Percentiles rank a stretch among this genome's conserved stretches.
These are phyloP conservation scores for Termitomyces bulborhizus DNA, from an alignment of 768 basidiomycete genomes.

Conservation along the genomic window DNA sequence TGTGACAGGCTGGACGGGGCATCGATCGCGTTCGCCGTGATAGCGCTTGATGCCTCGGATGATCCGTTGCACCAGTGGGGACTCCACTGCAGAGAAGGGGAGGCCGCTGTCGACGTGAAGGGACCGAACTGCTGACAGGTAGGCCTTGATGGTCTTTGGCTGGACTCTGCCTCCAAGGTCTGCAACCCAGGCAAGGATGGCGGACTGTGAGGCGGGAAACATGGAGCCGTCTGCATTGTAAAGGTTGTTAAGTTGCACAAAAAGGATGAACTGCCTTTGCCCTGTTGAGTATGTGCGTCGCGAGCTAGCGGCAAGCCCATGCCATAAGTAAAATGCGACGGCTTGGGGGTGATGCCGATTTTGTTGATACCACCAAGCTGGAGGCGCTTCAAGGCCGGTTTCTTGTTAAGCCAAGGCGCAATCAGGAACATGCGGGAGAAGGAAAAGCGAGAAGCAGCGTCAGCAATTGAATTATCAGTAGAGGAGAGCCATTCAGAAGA, in stretches of 20 bases:
- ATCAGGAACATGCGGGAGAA: too few species aligned
- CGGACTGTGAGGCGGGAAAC: background rate
- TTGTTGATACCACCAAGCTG: too few species aligned
- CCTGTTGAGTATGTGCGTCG: background rate
- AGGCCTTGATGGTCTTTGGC: too few species aligned
- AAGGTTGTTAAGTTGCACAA: too few species aligned
- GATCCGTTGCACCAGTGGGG: background rate
- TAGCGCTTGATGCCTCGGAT: too few species aligned
- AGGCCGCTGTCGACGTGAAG: background rate
- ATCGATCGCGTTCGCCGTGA: background rate
- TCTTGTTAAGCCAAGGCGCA: too few species aligned
- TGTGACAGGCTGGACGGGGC: background rate
- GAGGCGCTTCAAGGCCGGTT: too few species aligned
- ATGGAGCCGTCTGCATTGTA: background rate
- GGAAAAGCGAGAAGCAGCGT: background rate
- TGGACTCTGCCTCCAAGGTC: background rate
- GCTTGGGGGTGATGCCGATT: too few species aligned
- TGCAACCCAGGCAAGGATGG: background rate
- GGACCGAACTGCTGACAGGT: background rate
- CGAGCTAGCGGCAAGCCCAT: background rate
- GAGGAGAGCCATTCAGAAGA: background rate
- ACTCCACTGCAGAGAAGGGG: background rate
- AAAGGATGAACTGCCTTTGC: background rate
- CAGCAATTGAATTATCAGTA: background rate
- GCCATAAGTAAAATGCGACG: too few species aligned